phyloP scores from a whole-genome alignment of 352 stramenopile species.

The Peronospora farinosa region DNA sequence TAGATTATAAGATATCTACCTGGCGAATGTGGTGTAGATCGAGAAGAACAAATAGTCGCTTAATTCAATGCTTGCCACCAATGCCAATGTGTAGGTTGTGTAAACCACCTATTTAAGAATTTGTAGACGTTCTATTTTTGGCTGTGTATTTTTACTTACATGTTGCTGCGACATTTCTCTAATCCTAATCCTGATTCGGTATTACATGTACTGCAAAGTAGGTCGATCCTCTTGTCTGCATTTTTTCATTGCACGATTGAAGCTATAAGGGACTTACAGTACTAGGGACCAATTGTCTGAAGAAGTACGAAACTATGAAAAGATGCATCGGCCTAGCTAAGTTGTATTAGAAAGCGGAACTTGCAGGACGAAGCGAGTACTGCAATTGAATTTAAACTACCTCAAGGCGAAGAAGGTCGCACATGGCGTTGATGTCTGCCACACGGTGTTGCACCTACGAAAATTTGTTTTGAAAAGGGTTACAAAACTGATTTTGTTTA shows the following conservation, averaged over 20 bases:
- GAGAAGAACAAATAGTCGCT: not conserved
- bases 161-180: no score
- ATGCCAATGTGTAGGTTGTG: constrained; percentile 1
- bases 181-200: no score
- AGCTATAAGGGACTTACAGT: no score
- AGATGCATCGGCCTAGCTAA: constrained; percentile 86
- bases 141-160: no score
- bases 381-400: constrained; percentile 93
- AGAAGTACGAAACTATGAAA: no score
- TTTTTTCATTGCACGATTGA: no score
- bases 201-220: no score
- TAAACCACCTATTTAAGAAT: constrained; percentile 15
- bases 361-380: constrained; percentile 80
- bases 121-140: no score
- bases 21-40: constrained; percentile 2
- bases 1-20: not conserved
- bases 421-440: constrained; percentile 87
- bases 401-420: constrained; percentile 91
- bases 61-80: constrained; percentile 6
- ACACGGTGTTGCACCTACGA: constrained; percentile 91
- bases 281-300: no score
- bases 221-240: no score
- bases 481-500: no score
- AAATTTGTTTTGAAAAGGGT: no score
- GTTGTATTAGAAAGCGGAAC: constrained; percentile 88